Evolutionary conservation across 1,284 basidiomycete genomes (phyloP).

Genomic region (Microbotryum intermedium): DNA sequence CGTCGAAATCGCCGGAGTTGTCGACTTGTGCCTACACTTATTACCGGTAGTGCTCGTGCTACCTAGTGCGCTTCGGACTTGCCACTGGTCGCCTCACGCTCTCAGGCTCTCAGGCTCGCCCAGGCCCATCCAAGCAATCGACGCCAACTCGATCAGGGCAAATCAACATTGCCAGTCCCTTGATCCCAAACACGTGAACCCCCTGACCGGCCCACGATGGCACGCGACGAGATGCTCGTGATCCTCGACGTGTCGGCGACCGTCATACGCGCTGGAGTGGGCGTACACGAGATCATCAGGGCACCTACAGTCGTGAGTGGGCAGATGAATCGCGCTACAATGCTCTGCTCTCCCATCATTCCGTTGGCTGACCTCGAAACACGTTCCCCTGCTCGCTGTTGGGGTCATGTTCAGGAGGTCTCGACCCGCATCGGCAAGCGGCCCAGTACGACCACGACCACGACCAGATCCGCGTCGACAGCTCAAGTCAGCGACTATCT

Average conservation of each 20-base stretch:
- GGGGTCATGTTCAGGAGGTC: constrained; percentile 48
- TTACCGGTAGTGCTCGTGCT: background rate
- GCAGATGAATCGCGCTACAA: no score
- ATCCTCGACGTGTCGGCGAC: constrained; percentile 70
- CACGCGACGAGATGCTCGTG: constrained; percentile 69
- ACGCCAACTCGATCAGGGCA: background rate
- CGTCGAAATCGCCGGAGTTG: background rate
- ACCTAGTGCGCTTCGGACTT: background rate
- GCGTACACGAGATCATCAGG: constrained; percentile 69
- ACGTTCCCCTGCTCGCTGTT: no score
- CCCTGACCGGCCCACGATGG: constrained; percentile 25
- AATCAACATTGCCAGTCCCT: no score
- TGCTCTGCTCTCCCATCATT: constrained; percentile 3
- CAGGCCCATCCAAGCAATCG: background rate
- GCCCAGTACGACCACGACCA: constrained; percentile 41
- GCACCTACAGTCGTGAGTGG: constrained; percentile 56
- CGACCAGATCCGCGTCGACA: no score
- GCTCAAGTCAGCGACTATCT: constrained; percentile 64
- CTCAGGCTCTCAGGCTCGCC: background rate
- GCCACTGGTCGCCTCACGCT: background rate
- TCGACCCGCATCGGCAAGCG: constrained; percentile 64
- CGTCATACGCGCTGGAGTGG: constrained; percentile 62
- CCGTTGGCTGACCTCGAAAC: constrained; percentile 30
- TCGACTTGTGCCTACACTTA: no score
- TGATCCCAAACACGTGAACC: background rate